Evolutionary conservation across 2,329 filamentous ascomycete genomes (phyloP), one percentile per base, ranked within the genome.

Genomic region (Alternaria ethzedia): DNA sequence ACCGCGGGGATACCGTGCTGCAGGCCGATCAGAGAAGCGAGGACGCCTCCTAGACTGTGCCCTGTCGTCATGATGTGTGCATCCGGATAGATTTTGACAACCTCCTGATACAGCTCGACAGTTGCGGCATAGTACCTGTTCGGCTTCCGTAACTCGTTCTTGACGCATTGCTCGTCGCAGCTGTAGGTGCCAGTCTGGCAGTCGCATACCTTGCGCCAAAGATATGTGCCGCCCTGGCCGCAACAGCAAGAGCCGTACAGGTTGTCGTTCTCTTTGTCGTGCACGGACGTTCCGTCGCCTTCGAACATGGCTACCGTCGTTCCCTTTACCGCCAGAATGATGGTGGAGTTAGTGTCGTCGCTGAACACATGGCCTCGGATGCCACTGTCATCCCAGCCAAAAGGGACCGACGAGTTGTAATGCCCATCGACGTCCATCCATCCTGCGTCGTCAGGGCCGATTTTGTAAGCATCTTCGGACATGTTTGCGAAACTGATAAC

Each of bases 251-350:
- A 78, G 0, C 76, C 77, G 50, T 75, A 78, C 2, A 79, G 63
- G 23, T 79, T 79, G 65, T 79, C 77, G 52, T 79, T 79, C 9
- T 78, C 77, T 52, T 79, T 79, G 57, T 79, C 77, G 46, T 75
- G 72, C 3, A 72, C 72, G 4, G 75, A 78, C 1, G 77, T 79
- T 8, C 77, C 77, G 30, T 78, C 77, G 15, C 76, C 75, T 54
- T 78, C 77, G 50, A 78, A 79, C 70, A 79, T 74, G 45, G 76
- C 71, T 6, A 78, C 73, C 10, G 75, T 75, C 15, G 77, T 79
- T 43, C 77, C 77, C 59, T 79, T 79, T 25, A 79, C 69, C 12
- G 75, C 64, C 5, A 79, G 65, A 13, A 79, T 71, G 26, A 79
- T 71, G 15, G 77, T 78, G 3, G 68, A 71, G 61, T 79, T 79